Percentiles rank a stretch among this genome's conserved stretches.
Conservation (phyloP, 768 basidiomycete species). For the Suillus decipiens region DNA sequence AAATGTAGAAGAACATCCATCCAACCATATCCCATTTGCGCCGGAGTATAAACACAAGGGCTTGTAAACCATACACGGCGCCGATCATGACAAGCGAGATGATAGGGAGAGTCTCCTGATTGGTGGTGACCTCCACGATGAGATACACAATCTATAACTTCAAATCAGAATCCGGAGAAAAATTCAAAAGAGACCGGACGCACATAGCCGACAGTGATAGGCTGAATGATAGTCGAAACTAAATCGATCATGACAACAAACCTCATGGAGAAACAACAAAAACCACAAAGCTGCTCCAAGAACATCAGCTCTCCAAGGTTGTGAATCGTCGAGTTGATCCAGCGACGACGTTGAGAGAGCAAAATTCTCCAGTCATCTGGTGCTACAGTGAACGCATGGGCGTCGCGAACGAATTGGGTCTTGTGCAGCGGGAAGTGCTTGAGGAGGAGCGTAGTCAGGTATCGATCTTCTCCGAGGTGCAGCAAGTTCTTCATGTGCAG, state of each 20-base stretch:
- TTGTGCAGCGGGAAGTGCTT: slow-evolving; percentile 95
- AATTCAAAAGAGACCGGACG: slow-evolving; percentile 33
- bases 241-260: slow-evolving; percentile 98
- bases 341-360: slow-evolving; percentile 94
- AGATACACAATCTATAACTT: slow-evolving; percentile 77
- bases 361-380: slow-evolving; percentile 95
- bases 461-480: slow-evolving; percentile 98
- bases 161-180: background rate
- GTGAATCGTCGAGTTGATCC: slow-evolving; percentile 99
- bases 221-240: slow-evolving; percentile 81
- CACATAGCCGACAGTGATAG: slow-evolving; percentile 88
- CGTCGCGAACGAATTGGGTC: slow-evolving; percentile 94
- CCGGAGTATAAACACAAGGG: slow-evolving; percentile 86
- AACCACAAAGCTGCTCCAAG: slow-evolving; percentile 89
- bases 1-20: slow-evolving; percentile 95
- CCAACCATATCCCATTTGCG: slow-evolving; percentile 99
- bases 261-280: slow-evolving; percentile 99
- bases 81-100: slow-evolving; percentile 91
- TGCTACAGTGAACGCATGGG: slow-evolving; percentile 92
- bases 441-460: slow-evolving; percentile 91
- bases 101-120: slow-evolving; percentile 68
- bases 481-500: slow-evolving; percentile 98
- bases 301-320: slow-evolving; percentile 93
- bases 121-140: slow-evolving; percentile 72
- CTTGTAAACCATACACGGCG: slow-evolving; percentile 93